Percentiles rank a stretch among this genome's conserved stretches.
Conservation (phyloP, 768 basidiomycete species). For the Trametopsis cervina region DNA sequence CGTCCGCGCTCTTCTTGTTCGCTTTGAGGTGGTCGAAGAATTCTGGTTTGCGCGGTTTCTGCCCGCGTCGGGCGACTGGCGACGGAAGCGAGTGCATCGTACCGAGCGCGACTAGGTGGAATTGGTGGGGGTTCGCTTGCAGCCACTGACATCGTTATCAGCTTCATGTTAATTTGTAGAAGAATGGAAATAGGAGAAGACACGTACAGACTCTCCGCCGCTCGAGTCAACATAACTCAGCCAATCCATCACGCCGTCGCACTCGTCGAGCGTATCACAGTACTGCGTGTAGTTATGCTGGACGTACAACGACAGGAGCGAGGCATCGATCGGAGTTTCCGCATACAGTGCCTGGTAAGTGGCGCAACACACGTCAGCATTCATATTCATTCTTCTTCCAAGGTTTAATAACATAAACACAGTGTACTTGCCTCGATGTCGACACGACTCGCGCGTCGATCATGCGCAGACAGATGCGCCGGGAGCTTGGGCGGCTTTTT, state of each 20-base stretch:
- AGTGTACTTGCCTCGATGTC: constrained; percentile 66
- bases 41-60: constrained; percentile 82
- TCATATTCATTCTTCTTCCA: background rate
- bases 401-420: too few species aligned
- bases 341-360: constrained; percentile 58
- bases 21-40: constrained; percentile 64
- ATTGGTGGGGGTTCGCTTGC: constrained; percentile 74
- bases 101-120: constrained; percentile 76
- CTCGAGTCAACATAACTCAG: constrained; percentile 73
- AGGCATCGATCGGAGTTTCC: constrained; percentile 87
- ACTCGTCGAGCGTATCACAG: constrained; percentile 71
- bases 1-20: constrained; percentile 55
- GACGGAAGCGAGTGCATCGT: constrained; percentile 83
- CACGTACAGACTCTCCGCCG: constrained; percentile 53
- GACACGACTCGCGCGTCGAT: constrained; percentile 64
- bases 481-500: constrained; percentile 54
- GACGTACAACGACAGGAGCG: constrained; percentile 80
- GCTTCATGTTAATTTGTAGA: background rate
- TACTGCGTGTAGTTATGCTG: constrained; percentile 93
- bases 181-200: background rate
- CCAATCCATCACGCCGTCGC: constrained; percentile 61
- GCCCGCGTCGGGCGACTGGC: constrained; percentile 71
- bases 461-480: constrained; percentile 47
- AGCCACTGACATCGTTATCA: constrained; percentile 40
- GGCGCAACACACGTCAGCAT: constrained; percentile 1